Evolutionary conservation across 352 stramenopile genomes (phyloP), one percentile per base, ranked within the genome.

Genomic region (Phytophthora hibernalis): DNA sequence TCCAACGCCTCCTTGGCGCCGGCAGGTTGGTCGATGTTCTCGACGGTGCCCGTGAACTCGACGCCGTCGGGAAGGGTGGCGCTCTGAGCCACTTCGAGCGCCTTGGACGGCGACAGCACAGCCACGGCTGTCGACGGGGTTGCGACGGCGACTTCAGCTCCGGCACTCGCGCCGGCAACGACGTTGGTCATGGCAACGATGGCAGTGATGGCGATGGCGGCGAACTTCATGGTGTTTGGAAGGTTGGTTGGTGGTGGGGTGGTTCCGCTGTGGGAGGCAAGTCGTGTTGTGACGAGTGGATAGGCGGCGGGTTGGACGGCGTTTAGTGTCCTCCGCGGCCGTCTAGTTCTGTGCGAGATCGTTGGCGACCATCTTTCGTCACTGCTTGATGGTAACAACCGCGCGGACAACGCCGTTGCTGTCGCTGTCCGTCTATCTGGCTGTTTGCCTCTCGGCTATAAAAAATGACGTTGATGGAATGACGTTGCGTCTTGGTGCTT

Each of bases 1-100:
- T 61, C 43, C 26, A 61, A 20, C 5, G 28, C 44, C 28, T 61
- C 42, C 8, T 53, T 53, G 24, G 54, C 28, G 30, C 18, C 47
- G 56, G 56, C 33, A 22, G 43, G 45, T 6, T 65, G 45, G 22
- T 52, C 56, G 56, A 64, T 64, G 33, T 51, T 56, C 38, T 54
- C 42, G 22, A 56, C 33, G 56, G 35, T 42, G 5, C 56, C 56
- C 56, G 56, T 64, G 45, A 64, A 52, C 45, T 47, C 26, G 44
- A 64, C 56, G n/a, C 47, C 56, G 20, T 56, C n/a, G 5, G 56
- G 56, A 18, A 42, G 15, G 38, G 56, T 31, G 11, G 35, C 35
- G 26, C 45, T 51, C 33, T 65, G 45, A 24, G 48, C 56, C 45
- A 65, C 22, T 22, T 57, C 56, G 6, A 65, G 45, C 33, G 56